Evolutionary conservation across 345 rosid genomes (phyloP), one percentile per base, ranked within the genome.

Genomic region (Excoecaria cochinchinensis): DNA sequence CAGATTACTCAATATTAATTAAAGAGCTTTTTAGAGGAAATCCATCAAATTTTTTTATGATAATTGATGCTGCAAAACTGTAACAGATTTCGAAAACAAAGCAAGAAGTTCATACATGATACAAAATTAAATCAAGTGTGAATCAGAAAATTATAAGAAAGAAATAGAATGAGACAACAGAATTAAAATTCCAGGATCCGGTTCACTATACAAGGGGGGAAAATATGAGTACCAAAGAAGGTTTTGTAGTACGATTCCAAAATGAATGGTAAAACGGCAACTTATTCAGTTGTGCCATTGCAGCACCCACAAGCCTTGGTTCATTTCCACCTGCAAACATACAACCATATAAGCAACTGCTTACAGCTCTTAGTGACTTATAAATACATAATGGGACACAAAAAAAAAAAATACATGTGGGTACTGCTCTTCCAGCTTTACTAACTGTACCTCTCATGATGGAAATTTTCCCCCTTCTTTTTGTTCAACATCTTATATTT

Each of bases 251-350:
- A 73, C 95, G 95, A 82, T 95, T 95, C 98, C 98, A 91, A 80
- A 95, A 95, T 19, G 98, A 95, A 78, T 95, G 99, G 80, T 95
- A 95, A 82, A 95, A 95, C 4, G 99, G 97, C 82, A 93, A 86
- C 71, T 79, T 87, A 36, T 88, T 89, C 86, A 95, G 74, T 78
- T 95, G 99, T 57, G 69, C 64, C 72, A 82, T 71, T 51, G 99
- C 98, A 74, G 99, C 98, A 63, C 88, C 87, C 77, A 95, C 91
- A 82, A 95, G 98, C 56, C 93, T 83, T 21, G 90, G 89, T 77
- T 95, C 99, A 84, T 84, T 89, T 31, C 98, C 99, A 66, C 99
- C 97, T 95, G 91, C 82, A 83, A 53, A 66, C 47, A 42, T 24
- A 78, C 74, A 15, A 56, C 69, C 16, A 39, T 42, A 75, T 75